Conservation (phyloP, 257 asterid genomes). For the Handroanthus guayacan region DNA sequence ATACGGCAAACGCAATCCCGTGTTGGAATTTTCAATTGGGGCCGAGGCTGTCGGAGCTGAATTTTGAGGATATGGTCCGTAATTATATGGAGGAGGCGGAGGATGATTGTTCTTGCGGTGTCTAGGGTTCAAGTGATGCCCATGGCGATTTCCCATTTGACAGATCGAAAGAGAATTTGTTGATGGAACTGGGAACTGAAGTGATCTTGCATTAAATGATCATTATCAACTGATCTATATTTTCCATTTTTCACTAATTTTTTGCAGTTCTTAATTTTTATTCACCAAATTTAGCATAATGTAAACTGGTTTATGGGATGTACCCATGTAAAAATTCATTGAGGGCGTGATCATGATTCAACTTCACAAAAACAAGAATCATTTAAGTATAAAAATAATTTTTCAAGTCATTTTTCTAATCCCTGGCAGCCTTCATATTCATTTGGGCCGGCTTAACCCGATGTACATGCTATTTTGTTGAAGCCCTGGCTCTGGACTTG, state of each 20-base stretch:
- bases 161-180: neutral
- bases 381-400: too few species aligned
- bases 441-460: slow-evolving; percentile 41
- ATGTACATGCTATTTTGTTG: slow-evolving; percentile 68
- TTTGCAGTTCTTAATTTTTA: neutral
- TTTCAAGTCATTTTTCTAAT: too few species aligned
- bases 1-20: slow-evolving; percentile 70
- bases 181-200: slow-evolving; percentile 17
- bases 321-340: too few species aligned
- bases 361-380: too few species aligned
- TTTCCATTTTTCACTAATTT: neutral
- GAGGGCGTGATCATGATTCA: too few species aligned
- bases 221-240: neutral
- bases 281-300: too few species aligned
- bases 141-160: slow-evolving; percentile 46
- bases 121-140: slow-evolving; percentile 42
- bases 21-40: slow-evolving; percentile 32
- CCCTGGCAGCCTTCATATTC: too few species aligned
- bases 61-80: slow-evolving; percentile 26
- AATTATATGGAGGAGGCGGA: slow-evolving; percentile 31
- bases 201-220: slow-evolving; percentile 1
- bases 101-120: slow-evolving; percentile 34
- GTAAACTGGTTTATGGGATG: too few species aligned
- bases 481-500: neutral
- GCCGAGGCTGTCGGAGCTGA: slow-evolving; percentile 16